Evolutionary conservation across 2,329 filamentous ascomycete species (phyloP), one percentile per base, ranked within the genome.

Genomic region (Apiospora sp.): DNA sequence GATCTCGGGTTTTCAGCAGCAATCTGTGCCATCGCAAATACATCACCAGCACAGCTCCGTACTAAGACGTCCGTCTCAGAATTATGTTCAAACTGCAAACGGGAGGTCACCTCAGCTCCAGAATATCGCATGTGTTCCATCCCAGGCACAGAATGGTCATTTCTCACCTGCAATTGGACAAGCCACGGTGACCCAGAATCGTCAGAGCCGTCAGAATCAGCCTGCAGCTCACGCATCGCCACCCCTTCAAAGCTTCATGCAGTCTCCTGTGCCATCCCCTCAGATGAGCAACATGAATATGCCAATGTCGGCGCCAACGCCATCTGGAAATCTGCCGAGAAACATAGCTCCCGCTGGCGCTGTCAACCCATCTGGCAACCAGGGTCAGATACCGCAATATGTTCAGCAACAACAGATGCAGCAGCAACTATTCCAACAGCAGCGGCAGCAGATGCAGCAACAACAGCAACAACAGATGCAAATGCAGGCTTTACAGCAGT

Each of bases 311-410:
- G n/a, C 41, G 34, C 19, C 12, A n/a, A n/a, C 58, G 16, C 12
- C 34, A 13, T 10, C 19, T 41, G 30, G 34, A 19, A 64, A 64
- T 7, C n/a, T 64, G 34, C 5, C 34, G 30, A 41, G 58, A 13
- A 22, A n/a, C 14, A 34, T n/a, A 34, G 34, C 34, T 13, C 19
- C 34, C 0, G 34, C 34, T 10, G 58, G 19, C 58, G 22, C 58
- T 61, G 19, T 14, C 27, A 34, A 61, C 16, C 27, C 16, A 22
- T 41, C 58, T 64, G 58, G 58, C 5, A 72, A 54, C 48, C 6
- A 71, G 41, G 51, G 44, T 14, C 70, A 73, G 43, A 75, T 76
- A 46, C 58, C 70, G 19, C 76, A 76, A 51, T 67, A 61, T 27
- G 69, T 48, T 43, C 24, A 58, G 16, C 73, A 72, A 43, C 73